Percentiles rank a stretch among this genome's conserved stretches.
Conservation (phyloP, 78 protist genomes). For the Dictyostelium capitatum region DNA sequence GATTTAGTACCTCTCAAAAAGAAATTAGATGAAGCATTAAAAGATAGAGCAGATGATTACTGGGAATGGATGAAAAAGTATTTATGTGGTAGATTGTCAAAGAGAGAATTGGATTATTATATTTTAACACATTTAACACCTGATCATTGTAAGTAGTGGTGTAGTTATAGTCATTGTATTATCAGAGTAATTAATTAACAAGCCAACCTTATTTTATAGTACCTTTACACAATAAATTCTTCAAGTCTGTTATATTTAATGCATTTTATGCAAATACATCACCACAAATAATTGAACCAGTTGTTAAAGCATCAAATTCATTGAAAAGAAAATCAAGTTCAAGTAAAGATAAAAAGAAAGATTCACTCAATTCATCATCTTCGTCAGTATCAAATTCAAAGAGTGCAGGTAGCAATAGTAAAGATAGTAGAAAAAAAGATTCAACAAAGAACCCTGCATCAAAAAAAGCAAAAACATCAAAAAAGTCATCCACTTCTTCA, state of each 20-base stretch:
- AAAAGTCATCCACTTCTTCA: not conserved
- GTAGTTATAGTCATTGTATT: not conserved
- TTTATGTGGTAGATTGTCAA: slow-evolving; percentile 43
- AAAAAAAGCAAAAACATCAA: slow-evolving; percentile 4
- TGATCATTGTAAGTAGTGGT: no score
- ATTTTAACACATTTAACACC: slow-evolving; percentile 3
- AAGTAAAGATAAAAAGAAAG: slow-evolving; percentile 1
- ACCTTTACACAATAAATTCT: slow-evolving; percentile 49
- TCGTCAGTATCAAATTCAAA: not conserved
- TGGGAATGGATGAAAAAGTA: slow-evolving; percentile 53
- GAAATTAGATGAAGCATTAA: slow-evolving; percentile 24
- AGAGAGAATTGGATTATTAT: slow-evolving; percentile 55
- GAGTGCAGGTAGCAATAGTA: not conserved
- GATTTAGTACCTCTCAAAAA: slow-evolving; percentile 53
- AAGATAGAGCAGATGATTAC: slow-evolving; percentile 45
- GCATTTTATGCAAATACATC: slow-evolving; percentile 64
- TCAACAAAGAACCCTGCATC: not conserved
- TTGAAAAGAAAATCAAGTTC: not conserved
- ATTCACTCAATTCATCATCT: not conserved
- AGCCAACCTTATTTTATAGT: no score
- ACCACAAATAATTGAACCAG: slow-evolving; percentile 21
- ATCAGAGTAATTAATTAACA: not conserved
- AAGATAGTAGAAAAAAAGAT: slow-evolving; percentile 4
- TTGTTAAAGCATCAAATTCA: not conserved
- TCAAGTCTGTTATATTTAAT: slow-evolving; percentile 52